Conservation (phyloP, 2,329 filamentous ascomycete genomes). For the Cadophora sp. region DNA sequence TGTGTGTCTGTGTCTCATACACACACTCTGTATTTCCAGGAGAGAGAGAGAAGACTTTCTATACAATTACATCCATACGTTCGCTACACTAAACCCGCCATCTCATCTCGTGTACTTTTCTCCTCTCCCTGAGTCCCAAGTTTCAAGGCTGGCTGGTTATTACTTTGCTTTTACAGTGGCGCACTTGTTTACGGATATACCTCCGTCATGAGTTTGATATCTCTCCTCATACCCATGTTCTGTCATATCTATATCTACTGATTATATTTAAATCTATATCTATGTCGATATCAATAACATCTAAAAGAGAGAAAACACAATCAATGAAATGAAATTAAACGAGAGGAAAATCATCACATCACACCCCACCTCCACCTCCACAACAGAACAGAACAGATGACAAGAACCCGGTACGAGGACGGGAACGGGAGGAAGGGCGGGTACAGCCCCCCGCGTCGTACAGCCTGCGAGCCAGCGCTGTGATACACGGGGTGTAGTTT, state of each 20-base stretch:
- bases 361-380: too few species aligned
- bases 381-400: not conserved
- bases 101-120: too few species aligned
- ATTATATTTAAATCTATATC: too few species aligned
- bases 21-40: not conserved
- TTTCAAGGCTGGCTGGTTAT: too few species aligned
- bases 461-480: not conserved
- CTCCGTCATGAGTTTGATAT: not conserved
- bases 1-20: not conserved
- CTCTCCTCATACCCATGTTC: not conserved
- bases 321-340: too few species aligned
- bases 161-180: too few species aligned
- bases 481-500: not conserved
- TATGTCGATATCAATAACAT: not conserved
- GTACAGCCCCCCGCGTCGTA: not conserved
- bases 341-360: not conserved
- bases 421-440: slow-evolving; percentile 6
- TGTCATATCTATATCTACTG: too few species aligned
- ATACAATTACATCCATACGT: not conserved
- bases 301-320: too few species aligned
- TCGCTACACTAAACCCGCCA: not conserved
- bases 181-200: not conserved
- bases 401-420: not conserved
- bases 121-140: too few species aligned
- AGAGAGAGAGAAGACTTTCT: not conserved